A percentile compares a stretch with the other conserved stretches of the same genome.
Evolutionary conservation across 306 rosid genomes (phyloP).

Genomic region (Castanospermum australe): DNA sequence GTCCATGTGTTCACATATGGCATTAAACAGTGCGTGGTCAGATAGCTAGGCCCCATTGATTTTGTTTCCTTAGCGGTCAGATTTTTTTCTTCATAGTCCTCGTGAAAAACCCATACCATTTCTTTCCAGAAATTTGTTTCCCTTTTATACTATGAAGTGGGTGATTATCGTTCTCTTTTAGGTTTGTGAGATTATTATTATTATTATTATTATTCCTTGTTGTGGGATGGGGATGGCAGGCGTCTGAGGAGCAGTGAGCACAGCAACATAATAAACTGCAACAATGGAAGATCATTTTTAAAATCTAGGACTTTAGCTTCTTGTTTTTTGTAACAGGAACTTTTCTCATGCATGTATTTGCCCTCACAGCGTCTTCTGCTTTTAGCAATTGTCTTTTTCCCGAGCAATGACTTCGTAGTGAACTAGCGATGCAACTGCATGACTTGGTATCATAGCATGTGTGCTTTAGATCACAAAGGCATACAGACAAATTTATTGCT

Average conservation of each 20-base stretch:
- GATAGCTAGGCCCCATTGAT: neutral
- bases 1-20: neutral
- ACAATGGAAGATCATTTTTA: neutral
- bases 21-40: neutral
- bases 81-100: neutral
- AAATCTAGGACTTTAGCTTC: neutral
- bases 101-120: neutral
- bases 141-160: neutral
- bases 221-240: too few species aligned
- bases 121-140: neutral
- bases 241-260: neutral
- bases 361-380: neutral
- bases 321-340: neutral
- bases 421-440: neutral
- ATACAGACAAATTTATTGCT: constrained; percentile 8
- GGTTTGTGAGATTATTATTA: neutral
- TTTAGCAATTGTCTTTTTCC: neutral
- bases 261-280: neutral
- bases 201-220: too few species aligned
- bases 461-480: neutral
- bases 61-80: neutral
- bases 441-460: neutral
- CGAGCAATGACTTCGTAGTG: neutral
- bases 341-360: neutral
- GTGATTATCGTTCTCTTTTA: neutral